Conservation (phyloP, 257 asterid genomes). For the Craterostigma plantagineum region DNA sequence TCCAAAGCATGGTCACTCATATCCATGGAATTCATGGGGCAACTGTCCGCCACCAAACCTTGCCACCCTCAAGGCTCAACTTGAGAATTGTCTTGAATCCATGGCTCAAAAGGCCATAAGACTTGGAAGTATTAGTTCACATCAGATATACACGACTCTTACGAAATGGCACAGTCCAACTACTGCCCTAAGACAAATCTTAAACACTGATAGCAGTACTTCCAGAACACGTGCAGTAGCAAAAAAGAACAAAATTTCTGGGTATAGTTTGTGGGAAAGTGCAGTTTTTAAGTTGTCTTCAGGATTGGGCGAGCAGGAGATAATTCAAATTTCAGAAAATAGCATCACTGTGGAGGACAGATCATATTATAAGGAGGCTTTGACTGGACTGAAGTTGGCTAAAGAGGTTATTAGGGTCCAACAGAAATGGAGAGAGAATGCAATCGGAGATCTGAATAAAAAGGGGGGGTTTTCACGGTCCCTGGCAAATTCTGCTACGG, state of each 20-base stretch:
- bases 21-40: conserved; percentile 86
- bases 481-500: conserved; percentile 77
- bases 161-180: conserved; percentile 80
- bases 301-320: conserved; percentile 43
- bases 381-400: conserved; percentile 74
- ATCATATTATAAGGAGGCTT: conserved; percentile 60
- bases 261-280: conserved; percentile 62
- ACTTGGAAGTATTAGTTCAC: conserved; percentile 75
- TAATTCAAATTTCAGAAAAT: conserved; percentile 24
- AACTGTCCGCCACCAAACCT: conserved; percentile 45
- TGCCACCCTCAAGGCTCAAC: conserved; percentile 30
- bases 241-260: conserved; percentile 22
- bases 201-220: conserved; percentile 12
- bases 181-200: conserved; percentile 50
- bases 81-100: conserved; percentile 63
- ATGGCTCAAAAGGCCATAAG: conserved; percentile 52
- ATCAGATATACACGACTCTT: conserved; percentile 57
- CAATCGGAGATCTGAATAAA: conserved; percentile 55
- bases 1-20: conserved; percentile 74
- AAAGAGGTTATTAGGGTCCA: conserved; percentile 71
- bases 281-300: conserved; percentile 47
- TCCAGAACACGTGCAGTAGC: conserved; percentile 12
- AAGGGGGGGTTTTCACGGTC: conserved; percentile 77
- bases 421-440: conserved; percentile 66
- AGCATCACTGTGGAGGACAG: conserved; percentile 26